phyloP scores from a whole-genome alignment of 78 protist genomes.

The Speleostelium caveatum region DNA sequence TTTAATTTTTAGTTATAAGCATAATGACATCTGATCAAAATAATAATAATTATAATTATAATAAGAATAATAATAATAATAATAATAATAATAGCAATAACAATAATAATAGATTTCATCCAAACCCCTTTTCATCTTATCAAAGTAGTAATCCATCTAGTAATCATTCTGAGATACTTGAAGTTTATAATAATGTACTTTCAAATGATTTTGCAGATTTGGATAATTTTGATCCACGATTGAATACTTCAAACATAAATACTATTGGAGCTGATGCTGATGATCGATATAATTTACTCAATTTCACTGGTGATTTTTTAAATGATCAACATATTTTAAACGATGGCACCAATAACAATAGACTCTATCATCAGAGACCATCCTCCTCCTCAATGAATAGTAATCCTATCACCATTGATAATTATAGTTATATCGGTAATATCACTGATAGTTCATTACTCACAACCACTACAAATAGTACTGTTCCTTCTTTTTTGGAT shows the following conservation, averaged over 20 bases:
- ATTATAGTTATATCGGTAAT: slow-evolving; percentile 46
- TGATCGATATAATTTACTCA: neutral
- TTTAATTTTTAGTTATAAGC: too few species aligned
- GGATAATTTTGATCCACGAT: neutral
- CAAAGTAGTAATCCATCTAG: neutral
- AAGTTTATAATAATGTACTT: neutral
- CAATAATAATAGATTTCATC: neutral
- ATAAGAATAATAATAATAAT: too few species aligned
- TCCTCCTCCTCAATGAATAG: neutral
- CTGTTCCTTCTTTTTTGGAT: neutral
- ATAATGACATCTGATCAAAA: too few species aligned
- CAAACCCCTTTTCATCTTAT: neutral
- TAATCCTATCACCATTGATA: neutral
- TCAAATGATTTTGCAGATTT: slow-evolving; percentile 18
- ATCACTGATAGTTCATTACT: neutral
- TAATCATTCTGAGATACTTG: neutral
- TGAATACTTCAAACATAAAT: too few species aligned
- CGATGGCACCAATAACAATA: neutral
- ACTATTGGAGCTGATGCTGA: neutral
- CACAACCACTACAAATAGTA: neutral
- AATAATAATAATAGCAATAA: too few species aligned
- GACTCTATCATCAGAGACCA: neutral
- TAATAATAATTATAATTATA: too few species aligned
- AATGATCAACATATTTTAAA: neutral
- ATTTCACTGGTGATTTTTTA: neutral